Percentiles rank a stretch among this genome's conserved stretches.
These are phyloP conservation scores for Discostella stelligeroides DNA, from an alignment of 108 stramenopile genomes.

Conservation along the genomic window DNA sequence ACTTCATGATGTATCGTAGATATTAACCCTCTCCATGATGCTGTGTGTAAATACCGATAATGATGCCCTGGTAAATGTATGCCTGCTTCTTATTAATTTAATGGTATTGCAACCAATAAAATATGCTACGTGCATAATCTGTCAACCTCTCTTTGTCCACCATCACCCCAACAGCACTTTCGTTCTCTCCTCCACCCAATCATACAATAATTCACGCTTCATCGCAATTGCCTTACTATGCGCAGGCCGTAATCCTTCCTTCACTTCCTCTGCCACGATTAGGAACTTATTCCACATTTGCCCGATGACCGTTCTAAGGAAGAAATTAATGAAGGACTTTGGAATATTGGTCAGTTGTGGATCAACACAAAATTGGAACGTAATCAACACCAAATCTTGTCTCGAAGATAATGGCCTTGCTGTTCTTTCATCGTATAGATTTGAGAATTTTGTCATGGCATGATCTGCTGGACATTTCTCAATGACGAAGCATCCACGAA, in stretches of 20 bases:
- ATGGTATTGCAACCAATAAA: too few relatives aligned
- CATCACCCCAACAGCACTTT: constrained; percentile 49
- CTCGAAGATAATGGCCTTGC: constrained; percentile 7
- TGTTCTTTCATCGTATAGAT: constrained; percentile 13
- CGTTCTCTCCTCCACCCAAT: constrained; percentile 67
- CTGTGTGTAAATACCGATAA: too few relatives aligned
- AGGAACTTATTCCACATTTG: constrained; percentile 67
- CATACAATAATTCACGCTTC: constrained; percentile 72
- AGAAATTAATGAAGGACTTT: constrained; percentile 66
- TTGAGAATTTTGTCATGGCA: constrained; percentile 27
- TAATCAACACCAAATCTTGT: constrained; percentile 60
- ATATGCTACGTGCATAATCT: neutral
- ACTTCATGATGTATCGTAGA: too few relatives aligned
- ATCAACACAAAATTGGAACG: constrained; percentile 59
- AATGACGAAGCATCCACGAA: constrained; percentile 65
- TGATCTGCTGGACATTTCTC: constrained; percentile 74
- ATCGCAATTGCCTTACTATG: constrained; percentile 63
- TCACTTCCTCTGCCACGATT: constrained; percentile 71
- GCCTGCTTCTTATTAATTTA: too few relatives aligned
- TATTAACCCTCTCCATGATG: too few relatives aligned
- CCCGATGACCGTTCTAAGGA: constrained; percentile 57
- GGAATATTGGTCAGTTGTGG: constrained; percentile 59
- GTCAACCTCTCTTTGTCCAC: neutral
- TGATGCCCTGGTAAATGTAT: too few relatives aligned
- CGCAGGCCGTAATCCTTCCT: constrained; percentile 56